Evolutionary conservation across 345 rosid species (phyloP), one percentile per base, ranked within the genome.

Genomic region (Firmiana major): DNA sequence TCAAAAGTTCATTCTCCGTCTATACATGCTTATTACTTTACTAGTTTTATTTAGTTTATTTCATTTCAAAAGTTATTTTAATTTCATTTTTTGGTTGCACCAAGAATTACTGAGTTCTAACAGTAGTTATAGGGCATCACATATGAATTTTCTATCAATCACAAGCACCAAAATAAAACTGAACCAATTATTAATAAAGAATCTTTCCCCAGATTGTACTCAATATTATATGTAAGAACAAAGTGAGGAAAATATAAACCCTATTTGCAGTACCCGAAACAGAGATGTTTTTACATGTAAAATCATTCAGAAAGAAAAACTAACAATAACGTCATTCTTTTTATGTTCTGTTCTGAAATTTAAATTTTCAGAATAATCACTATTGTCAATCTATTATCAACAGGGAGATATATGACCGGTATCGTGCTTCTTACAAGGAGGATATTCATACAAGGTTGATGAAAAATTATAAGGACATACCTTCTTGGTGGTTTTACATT

Each of bases 361-460:
- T 16, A 38, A 31, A 72, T 58, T 60, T 71, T 17, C 13, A 63
- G 45, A 4, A 36, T 8, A 64, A 1, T 19, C 40, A 64, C 21
- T 24, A 26, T 26, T 51, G 19, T 51, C 9, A 16, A 21, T 49
- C 17, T 71, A 2, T 43, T 17, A 74, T 84, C 38, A 7, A 81
- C 96, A 94, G 94, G 83, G 98, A 92, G 78, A 94, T 92, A 65
- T 71, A 77, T 3, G 84, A 77, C 73, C 85, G 93, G 38, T 94
- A 83, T 60, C 80, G 72, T 38, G 94, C 90, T 81, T 89, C 98
- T n/a, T 81, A 79, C 79, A 84, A 84, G 81, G 94, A 86, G 81
- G 98, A 92, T 78, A 83, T 94, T 74, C 98, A 94, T 62, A 91
- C 97, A 54, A 87, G 83, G 82, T 70, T 94, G 77, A 94, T 92